Conservation (phyloP, 805 yeast genomes). For the Zygoascus biomembranicola region DNA sequence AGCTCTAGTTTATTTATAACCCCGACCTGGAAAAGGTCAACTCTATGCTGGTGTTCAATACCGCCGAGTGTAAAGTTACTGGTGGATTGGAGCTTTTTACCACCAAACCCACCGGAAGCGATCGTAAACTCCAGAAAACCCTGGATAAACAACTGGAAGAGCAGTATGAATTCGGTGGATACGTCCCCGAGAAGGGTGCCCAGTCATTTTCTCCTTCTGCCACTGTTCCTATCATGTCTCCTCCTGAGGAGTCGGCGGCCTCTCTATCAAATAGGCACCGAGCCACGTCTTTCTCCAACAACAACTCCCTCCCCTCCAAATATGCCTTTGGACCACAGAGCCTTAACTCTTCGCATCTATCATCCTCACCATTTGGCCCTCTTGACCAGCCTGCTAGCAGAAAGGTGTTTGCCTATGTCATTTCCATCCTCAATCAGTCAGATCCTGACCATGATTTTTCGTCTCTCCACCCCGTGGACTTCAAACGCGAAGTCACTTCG, state of each 20-base stretch:
- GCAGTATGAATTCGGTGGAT: conserved; percentile 11
- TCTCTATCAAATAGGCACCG: background rate
- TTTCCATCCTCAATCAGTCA: conserved; percentile 83
- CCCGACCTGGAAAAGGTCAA: conserved; percentile 87
- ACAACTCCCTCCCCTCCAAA: background rate
- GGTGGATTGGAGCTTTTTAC: conserved; percentile 94
- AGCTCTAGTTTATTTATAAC: conserved; percentile 72
- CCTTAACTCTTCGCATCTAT: conserved; percentile 12
- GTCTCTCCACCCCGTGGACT: conserved; percentile 70
- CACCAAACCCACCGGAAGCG: conserved; percentile 87
- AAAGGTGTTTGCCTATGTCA: conserved; percentile 81
- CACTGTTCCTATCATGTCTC: conserved; percentile 21
- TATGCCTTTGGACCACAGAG: background rate
- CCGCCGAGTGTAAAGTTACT: conserved; percentile 63
- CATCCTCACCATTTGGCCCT: conserved; percentile 77
- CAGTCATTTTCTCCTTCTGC: conserved; percentile 18
- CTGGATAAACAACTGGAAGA: conserved; percentile 62
- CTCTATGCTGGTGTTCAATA: conserved; percentile 73
- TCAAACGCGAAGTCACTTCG: conserved; percentile 40
- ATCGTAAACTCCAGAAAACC: conserved; percentile 78
- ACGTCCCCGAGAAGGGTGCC: conserved; percentile 15
- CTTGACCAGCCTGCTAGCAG: conserved; percentile 77
- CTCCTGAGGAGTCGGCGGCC: conserved; percentile 13
- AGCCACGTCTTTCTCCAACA: background rate
- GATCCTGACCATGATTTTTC: conserved; percentile 96